Base-by-base conservation (phyloP, 768 basidiomycete species). In the Pulveroboletus sp. region DNA sequence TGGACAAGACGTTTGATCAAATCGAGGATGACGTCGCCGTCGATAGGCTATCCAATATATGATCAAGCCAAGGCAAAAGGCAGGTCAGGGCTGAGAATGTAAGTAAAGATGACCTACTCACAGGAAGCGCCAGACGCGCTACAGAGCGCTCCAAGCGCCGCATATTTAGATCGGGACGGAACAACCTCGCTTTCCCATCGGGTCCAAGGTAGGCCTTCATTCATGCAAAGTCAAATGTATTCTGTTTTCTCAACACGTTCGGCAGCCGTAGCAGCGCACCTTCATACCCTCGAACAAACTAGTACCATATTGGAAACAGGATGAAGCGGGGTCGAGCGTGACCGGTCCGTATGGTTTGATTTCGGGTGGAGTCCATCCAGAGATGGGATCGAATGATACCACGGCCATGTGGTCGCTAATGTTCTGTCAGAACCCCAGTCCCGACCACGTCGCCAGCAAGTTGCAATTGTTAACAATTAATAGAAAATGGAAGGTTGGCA, bases 91-190 rank as follows among this genome's bases (percentile, higher is more conserved):
- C 2, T 7, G 11, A 15, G 14, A 5, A 33, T 15, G 9, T 21
- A 11, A n/a, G n/a, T 26, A 8, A 6, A 18, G 0, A 3, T 21
- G 18, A 26, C 33, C 45, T 0, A 67, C 81, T 56, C 57, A 83
- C 82, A 1, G 89, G 89, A 14, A 91, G 71, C 0, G 87, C 86
- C 41, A 90, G 74, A 42, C 92, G 81, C 1, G 76, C 80, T 0
- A 80, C 80, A 18, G 86, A 89, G 31, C 76, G 73, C 39, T 76
- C 73, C 68, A 97, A 76, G 26, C 93, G 85, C 26, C 77, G 78
- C 89, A 94, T 92, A 67, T 95, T 95, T 66, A 78, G 70, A 28
- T 89, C 76, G 0, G 93, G 92, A 30, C 93, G 74, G 75, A 96
- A 96, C 33, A 95, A 69, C 7, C 86, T 75, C 1, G 83, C 76